Evolutionary conservation across 768 basidiomycete species (phyloP), one percentile per base, ranked within the genome.

Genomic region (Macrolepiota dolichaula): DNA sequence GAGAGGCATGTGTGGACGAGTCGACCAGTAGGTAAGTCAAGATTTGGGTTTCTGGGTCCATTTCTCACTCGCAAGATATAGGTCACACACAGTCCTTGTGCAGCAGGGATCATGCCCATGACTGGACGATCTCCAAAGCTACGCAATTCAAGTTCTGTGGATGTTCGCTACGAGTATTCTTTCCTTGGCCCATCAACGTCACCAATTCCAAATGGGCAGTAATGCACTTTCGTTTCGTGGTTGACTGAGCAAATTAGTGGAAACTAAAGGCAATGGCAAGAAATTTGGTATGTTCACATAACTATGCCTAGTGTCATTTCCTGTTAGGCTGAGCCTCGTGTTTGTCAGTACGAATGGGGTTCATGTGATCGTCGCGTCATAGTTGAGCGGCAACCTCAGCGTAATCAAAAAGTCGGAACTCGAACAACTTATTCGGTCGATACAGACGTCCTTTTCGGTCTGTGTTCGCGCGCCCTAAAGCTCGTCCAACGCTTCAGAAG

Each of bases 91-190:
- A 7, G 29, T 7, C 7, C 29, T 32, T 32, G 29, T 32, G n/a
- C n/a, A 32, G 29, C 29, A 7, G 29, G 7, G 29, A 32, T 32
- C 7, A 32, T 32, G 7, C 29, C 7, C 7, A 7, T 32, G 3
- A 32, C 29, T 32, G 29, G 7, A 32, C 29, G 7, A 7, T 3
- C 29, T 32, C 29, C 29, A 7, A 32, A 32, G 7, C 7, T 7
- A 32, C 29, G 7, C 29, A 32, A 32, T 52, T 69, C 78, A 0
- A 63, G 60, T 3, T 49, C 62, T 51, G 64, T 3, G 72, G 56
- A 67, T 69, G 1, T 78, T 81, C 63, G 74, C 79, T 44, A 77
- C 76, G 52, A 68, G 59, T 1, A 78, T 79, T 12, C 65, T 88
- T 9, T 65, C 69, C 13, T 62, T 69, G n/a, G 86, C 83, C 2